Evolutionary conservation across 2,329 filamentous ascomycete species (phyloP), one percentile per base, ranked within the genome.

Genomic region (Pestalotiopsis sp.): DNA sequence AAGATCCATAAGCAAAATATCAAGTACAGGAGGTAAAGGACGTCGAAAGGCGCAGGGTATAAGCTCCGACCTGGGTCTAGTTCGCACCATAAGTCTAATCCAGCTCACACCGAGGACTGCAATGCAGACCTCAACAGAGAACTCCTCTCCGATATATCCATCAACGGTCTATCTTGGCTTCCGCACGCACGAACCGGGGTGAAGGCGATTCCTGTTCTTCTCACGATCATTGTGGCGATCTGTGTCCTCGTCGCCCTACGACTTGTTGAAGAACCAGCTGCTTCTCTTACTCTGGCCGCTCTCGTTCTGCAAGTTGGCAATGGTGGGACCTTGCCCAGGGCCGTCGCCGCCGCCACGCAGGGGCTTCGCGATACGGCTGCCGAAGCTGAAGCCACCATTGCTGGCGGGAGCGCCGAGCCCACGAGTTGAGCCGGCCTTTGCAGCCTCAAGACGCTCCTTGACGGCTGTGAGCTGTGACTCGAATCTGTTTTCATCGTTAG

Each of bases 391-490:
- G 76, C 89, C 90, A 64, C 87, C 89, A 70, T 86, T 81, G 70
- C 82, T 82, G 67, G 87, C 85, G 7, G 88, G 85, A 62, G 90
- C 88, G 73, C 89, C 89, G 67, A 98, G 89, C 66, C 93, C 94
- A 73, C 94, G 92, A 12, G 95, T 97, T 73, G 93, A 96, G 76
- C 95, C 94, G 63, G 91, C 90, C 83, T 98, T 99, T 80, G 95
- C 96, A 66, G 94, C 93, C 83, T 99, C 96, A 73, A 99, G 91
- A 71, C 96, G 93, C 80, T 99, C 96, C 86, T 98, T 99, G 82
- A 99, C 96, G 65, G 95, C 94, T 58, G 94, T 93, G 79, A 99
- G 93, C 83, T 99, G 96, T 49, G 93, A 92, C 85, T 99, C 96
- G 85, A 99, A 99, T 80, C 96, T 98, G 79, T 73, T 68, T 68